These are phyloP conservation scores for Schoenoplectus tabernaemontani DNA, from an alignment of 202 grass and related monocot genomes.

Conservation along the genomic window DNA sequence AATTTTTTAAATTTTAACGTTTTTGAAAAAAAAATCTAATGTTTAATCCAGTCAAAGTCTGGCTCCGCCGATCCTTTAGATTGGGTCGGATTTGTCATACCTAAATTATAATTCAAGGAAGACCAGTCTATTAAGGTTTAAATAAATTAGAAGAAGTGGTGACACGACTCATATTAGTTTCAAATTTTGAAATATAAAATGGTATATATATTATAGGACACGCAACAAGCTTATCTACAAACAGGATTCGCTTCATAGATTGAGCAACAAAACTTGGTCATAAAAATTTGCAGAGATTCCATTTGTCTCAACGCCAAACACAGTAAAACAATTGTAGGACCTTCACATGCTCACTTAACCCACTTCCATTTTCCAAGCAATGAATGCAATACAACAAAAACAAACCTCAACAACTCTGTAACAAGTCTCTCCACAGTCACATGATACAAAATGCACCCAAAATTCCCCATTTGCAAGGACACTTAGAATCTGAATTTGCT, in stretches of 20 bases:
- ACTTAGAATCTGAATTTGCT: background rate
- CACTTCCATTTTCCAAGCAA: background rate
- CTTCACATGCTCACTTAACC: conserved; percentile 14
- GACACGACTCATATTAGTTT: too few species aligned
- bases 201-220: too few species aligned
- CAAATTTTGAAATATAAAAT: too few species aligned
- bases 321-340: background rate
- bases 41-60: too few species aligned
- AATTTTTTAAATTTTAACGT: too few species aligned
- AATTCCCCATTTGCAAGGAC: background rate
- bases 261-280: background rate
- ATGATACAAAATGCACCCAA: background rate
- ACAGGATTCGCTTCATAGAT: background rate
- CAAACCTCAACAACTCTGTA: background rate
- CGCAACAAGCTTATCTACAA: too few species aligned
- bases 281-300: background rate
- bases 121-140: too few species aligned
- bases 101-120: too few species aligned
- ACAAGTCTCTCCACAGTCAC: background rate
- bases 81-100: too few species aligned
- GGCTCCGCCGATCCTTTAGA: too few species aligned
- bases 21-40: too few species aligned
- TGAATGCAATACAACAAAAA: background rate
- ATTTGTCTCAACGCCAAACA: conserved; percentile 4
- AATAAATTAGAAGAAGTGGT: too few species aligned